Evolutionary conservation across 2,329 filamentous ascomycete genomes (phyloP), one percentile per base, ranked within the genome.

Genomic region (Orbilia blumenaviensis): DNA sequence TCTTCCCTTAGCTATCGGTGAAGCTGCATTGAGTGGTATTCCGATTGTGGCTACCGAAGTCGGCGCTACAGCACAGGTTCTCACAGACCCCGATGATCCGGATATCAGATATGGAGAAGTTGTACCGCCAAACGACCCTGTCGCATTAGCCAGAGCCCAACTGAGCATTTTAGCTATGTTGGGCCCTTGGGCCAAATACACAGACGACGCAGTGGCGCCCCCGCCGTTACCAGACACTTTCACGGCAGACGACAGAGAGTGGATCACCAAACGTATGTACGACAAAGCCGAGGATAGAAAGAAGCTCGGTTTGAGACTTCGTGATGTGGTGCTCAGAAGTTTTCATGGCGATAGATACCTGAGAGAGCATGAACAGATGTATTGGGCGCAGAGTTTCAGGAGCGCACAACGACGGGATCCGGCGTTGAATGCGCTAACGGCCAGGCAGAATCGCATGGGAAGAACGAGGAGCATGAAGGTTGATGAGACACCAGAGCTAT

Each of bases 41-140:
- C 86, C 86, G 3, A 86, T 88, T 25, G 86, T 88, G 0, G 86
- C 86, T 41, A 88, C 87, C 0, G 86, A 87, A 75, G 86, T 88
- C 5, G 86, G 86, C 29, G 86, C 87, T 7, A 87, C 86, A 1
- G 83, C 86, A 1, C 83, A 86, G 25, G 86, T 88, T 0, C 82
- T 88, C n/a, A 88, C 86, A 0, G 86, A 88, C 77, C 86, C 85
- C 0, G 84, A 86, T 58, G 83, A 84, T 52, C 84, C 83, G 16
- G 80, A 79, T 78, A 83, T 85, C 3, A 83, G 85, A 25, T 90
- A 88, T 82, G 88, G 87, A 77, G 88, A 88, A 69, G 87, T 90
- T 3, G 88, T 90, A 1, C 87, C 88, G 12, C 89, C 88, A 1
- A 90, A 90, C 78, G 89, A 90, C 80, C 85, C 88, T 2, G 84